A percentile compares a stretch with the other conserved stretches of the same genome.
These are phyloP conservation scores for Aspergillus oerlinghausenensis DNA, from an alignment of 2,329 filamentous ascomycete genomes.

Conservation along the genomic window DNA sequence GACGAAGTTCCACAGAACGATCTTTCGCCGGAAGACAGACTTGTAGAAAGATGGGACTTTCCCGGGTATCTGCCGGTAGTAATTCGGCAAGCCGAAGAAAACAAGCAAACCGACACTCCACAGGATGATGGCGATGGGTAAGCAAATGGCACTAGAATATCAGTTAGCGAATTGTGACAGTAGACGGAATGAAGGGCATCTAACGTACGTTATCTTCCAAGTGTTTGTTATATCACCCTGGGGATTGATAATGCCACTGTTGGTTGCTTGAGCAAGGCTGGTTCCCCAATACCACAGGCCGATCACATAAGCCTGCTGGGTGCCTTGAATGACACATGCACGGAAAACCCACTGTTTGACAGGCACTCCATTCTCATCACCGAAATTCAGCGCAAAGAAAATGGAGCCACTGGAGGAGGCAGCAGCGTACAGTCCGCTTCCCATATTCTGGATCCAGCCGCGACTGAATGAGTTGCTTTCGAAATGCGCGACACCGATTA, in stretches of 20 bases:
- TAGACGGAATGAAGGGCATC: background rate
- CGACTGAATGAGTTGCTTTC: conserved; percentile 36
- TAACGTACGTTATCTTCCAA: conserved; percentile 42
- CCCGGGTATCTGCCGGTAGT: conserved; percentile 62
- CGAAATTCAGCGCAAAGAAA: conserved; percentile 65
- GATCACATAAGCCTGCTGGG: conserved; percentile 62
- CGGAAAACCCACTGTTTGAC: conserved; percentile 64
- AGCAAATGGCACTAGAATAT: conserved; percentile 45
- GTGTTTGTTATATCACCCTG: conserved; percentile 37
- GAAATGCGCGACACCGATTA: conserved; percentile 61
- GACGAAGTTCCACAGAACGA: conserved; percentile 64
- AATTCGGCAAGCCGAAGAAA: conserved; percentile 60
- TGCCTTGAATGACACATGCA: conserved; percentile 62
- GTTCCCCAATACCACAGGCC: conserved; percentile 65
- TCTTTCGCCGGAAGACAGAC: conserved; percentile 58
- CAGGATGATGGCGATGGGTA: conserved; percentile 55
- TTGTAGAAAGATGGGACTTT: conserved; percentile 62
- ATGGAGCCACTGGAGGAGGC: conserved; percentile 61
- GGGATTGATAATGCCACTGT: conserved; percentile 37
- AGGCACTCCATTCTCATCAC: conserved; percentile 58
- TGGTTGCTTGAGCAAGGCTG: conserved; percentile 45
- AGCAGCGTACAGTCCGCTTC: conserved; percentile 57
- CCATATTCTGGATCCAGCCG: conserved; percentile 57
- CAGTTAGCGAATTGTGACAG: conserved; percentile 14
- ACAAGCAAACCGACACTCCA: conserved; percentile 54